phyloP scores from a whole-genome alignment of 1,139 yeast species.

The Zygosaccharomyces pseudobailii region DNA sequence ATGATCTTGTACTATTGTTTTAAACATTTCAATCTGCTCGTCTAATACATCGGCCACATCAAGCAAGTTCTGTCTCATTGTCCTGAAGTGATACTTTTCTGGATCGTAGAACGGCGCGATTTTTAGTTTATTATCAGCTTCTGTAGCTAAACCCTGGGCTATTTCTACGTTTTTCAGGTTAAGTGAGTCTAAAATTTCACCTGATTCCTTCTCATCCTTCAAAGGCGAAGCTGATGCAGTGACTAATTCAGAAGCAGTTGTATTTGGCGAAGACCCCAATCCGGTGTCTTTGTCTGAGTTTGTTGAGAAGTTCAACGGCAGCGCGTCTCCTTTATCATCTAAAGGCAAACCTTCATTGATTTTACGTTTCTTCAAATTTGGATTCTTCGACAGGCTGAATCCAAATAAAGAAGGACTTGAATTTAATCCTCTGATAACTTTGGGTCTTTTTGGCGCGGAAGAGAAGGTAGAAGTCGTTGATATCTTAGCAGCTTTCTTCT shows the following conservation, averaged over 20 bases:
- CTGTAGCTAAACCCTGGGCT: slow-evolving; percentile 37
- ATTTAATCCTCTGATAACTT: slow-evolving; percentile 33
- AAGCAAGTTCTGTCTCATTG: slow-evolving; percentile 83
- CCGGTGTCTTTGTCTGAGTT: neutral
- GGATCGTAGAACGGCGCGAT: slow-evolving; percentile 66
- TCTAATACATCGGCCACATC: slow-evolving; percentile 88
- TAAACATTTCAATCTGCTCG: slow-evolving; percentile 73
- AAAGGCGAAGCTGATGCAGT: slow-evolving; percentile 28
- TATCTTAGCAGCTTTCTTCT: slow-evolving; percentile 34
- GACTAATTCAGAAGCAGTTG: neutral
- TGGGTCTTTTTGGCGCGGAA: slow-evolving; percentile 32
- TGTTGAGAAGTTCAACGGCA: slow-evolving; percentile 11
- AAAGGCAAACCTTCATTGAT: slow-evolving; percentile 11
- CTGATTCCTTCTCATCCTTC: slow-evolving; percentile 37
- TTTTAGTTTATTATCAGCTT: slow-evolving; percentile 39
- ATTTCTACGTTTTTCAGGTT: slow-evolving; percentile 46
- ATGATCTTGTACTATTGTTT: slow-evolving; percentile 48
- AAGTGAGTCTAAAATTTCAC: slow-evolving; percentile 57
- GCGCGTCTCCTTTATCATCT: slow-evolving; percentile 5
- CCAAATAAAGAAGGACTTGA: slow-evolving; percentile 36
- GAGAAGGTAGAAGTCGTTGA: slow-evolving; percentile 9
- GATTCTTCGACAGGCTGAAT: slow-evolving; percentile 38
- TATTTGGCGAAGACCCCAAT: neutral
- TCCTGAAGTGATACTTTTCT: slow-evolving; percentile 68
- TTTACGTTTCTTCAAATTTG: slow-evolving; percentile 39